Conservation (phyloP, 768 basidiomycete species). For the Hortiboletus campestris region DNA sequence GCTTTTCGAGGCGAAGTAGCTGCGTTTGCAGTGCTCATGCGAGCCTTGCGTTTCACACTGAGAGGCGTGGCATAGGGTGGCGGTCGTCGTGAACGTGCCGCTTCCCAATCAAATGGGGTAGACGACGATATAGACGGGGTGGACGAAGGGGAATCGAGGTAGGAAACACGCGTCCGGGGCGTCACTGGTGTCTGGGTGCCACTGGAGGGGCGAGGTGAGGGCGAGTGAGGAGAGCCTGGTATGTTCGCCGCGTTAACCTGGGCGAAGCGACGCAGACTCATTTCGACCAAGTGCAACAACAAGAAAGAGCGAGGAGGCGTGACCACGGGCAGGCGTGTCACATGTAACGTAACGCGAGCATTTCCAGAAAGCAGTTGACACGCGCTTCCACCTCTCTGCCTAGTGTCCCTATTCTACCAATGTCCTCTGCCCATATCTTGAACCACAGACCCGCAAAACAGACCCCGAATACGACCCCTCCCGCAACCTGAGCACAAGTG, state of each 20-base stretch:
- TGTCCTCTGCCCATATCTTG: slow-evolving; percentile 45
- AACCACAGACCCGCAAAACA: slow-evolving; percentile 57
- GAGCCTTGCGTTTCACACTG: slow-evolving; percentile 42
- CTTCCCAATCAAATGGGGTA: slow-evolving; percentile 84
- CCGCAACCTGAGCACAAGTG: slow-evolving; percentile 65
- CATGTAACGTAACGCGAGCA: slow-evolving; percentile 20
- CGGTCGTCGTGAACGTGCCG: slow-evolving; percentile 65
- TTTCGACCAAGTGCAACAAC: slow-evolving; percentile 19
- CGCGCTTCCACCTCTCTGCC: slow-evolving; percentile 14
- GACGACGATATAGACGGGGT: slow-evolving; percentile 77
- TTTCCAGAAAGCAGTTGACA: slow-evolving; percentile 17
- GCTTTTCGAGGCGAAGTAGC: slow-evolving; percentile 44
- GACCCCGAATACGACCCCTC: slow-evolving; percentile 55
- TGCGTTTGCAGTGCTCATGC: slow-evolving; percentile 34
- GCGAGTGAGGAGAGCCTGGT: slow-evolving; percentile 42
- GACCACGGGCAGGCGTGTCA: slow-evolving; percentile 25
- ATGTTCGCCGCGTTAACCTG: slow-evolving; percentile 43
- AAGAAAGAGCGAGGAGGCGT: slow-evolving; percentile 11
- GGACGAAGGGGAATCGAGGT: slow-evolving; percentile 58
- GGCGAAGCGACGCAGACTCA: slow-evolving; percentile 59
- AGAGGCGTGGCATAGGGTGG: slow-evolving; percentile 71
- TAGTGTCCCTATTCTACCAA: slow-evolving; percentile 19
- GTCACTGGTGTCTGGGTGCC: slow-evolving; percentile 44
- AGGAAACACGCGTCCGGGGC: slow-evolving; percentile 47
- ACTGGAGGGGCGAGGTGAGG: slow-evolving; percentile 30